Percentiles rank a stretch among this genome's conserved stretches.
Conservation (phyloP, 352 stramenopile genomes). For the Globisporangium alternatum region DNA sequence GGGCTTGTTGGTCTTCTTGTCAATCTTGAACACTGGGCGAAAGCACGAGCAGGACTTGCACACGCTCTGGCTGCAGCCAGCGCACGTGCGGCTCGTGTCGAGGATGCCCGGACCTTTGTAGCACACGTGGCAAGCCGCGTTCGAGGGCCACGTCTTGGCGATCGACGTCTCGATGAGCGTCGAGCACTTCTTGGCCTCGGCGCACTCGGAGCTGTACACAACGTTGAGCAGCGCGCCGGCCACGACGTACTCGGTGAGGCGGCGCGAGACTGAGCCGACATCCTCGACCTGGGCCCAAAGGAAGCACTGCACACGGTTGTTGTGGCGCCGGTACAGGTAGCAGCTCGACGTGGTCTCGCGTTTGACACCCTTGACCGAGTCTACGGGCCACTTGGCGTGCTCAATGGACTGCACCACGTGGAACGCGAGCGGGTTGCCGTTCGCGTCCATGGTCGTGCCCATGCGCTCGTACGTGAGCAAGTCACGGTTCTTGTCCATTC, state of each 20-base stretch:
- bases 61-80: slow-evolving; percentile 34
- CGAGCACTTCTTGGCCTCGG: slow-evolving; percentile 14
- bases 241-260: slow-evolving; percentile 17
- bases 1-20: slow-evolving; percentile 12
- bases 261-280: slow-evolving; percentile 14
- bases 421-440: slow-evolving; percentile 44
- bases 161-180: slow-evolving; percentile 10
- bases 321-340: slow-evolving; percentile 37
- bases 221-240: slow-evolving; percentile 23
- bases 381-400: slow-evolving; percentile 42
- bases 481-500: slow-evolving; percentile 30
- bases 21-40: slow-evolving; percentile 16
- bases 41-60: slow-evolving; percentile 32
- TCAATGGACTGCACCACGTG: slow-evolving; percentile 62
- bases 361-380: slow-evolving; percentile 46
- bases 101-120: slow-evolving; percentile 20
- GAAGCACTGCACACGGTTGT: slow-evolving; percentile 39
- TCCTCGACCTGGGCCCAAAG: slow-evolving; percentile 25
- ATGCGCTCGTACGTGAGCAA: slow-evolving; percentile 49
- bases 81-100: slow-evolving; percentile 23
- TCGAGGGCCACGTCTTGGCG: slow-evolving; percentile 26
- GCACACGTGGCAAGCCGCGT: slow-evolving; percentile 29
- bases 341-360: slow-evolving; percentile 43
- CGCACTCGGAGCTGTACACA: slow-evolving; percentile 17
- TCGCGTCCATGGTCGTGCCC: slow-evolving; percentile 44